Evolutionary conservation across 306 rosid genomes (phyloP), one percentile per base, ranked within the genome.

Genomic region (Begonia peltatifolia): DNA sequence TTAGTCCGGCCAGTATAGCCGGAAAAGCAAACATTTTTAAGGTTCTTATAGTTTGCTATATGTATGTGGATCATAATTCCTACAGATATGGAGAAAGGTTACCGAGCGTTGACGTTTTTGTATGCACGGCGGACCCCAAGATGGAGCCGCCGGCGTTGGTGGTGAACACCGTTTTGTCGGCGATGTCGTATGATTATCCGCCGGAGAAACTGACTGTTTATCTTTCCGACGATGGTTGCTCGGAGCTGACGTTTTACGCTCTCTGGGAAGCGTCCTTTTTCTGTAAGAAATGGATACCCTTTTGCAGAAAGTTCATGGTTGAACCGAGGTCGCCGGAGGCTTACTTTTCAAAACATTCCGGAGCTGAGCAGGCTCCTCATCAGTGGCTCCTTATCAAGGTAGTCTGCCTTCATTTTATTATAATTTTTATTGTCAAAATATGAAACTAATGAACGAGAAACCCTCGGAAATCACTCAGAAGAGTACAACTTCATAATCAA

Each of bases 51-150:
- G 20, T n/a, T 13, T 41, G 11, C 23, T 55, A 53, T 23, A 13
- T 58, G 13, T 51, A n/a, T 17, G 13, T 11, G 9, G 46, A 42
- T 10, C n/a, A n/a, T n/a, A n/a, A n/a, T n/a, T n/a, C 13, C 14
- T 14, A 42, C 67, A 84, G 90, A 62, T 78, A 63, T 10, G 76
- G 71, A 54, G 65, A 70, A 15, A 46, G 66, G 54, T 63, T 84
- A 25, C 82, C 84, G 1, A 55, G 17, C 2, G 70, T 79, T 15
- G 94, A 81, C 69, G 68, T 76, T 0, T 79, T 81, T 63, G 77
- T 84, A n/a, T 81, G 87, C 75, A 84, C 90, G 4, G 90, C 90
- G 3, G 94, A 84, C 59, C 87, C 84, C 12, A 60, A 1, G 38
- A 17, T 81, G 53, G 94, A 81, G 67, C 87, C 90, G n/a, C 90